Conservation (phyloP, 805 yeast genomes). For the Brettanomyces anomalus region DNA sequence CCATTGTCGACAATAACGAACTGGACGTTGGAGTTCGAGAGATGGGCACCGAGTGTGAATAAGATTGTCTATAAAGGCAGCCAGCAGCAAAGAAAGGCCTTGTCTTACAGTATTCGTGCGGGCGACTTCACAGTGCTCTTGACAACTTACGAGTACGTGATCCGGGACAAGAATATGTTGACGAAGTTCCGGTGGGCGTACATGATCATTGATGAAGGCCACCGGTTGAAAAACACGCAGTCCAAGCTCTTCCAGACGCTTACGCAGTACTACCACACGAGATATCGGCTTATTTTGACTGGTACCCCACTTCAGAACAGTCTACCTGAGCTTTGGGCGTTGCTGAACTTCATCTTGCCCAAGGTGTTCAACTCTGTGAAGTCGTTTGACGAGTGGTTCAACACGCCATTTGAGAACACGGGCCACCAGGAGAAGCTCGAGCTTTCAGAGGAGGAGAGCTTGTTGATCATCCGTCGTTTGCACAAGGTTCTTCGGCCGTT, state of each 20-base stretch:
- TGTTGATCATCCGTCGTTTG: constrained; percentile 73
- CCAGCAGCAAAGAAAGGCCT: constrained; percentile 57
- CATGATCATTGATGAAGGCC: constrained; percentile 90
- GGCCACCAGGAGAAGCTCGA: constrained; percentile 77
- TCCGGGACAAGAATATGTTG: constrained; percentile 64
- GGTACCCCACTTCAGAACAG: constrained; percentile 87
- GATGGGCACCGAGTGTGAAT: constrained; percentile 78
- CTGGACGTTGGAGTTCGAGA: constrained; percentile 80
- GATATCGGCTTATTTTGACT: constrained; percentile 70
- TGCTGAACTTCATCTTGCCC: constrained; percentile 73
- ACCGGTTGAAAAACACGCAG: constrained; percentile 73
- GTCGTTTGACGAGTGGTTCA: constrained; percentile 85
- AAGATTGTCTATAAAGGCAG: constrained; percentile 72
- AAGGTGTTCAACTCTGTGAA: constrained; percentile 79
- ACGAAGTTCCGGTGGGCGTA: constrained; percentile 69
- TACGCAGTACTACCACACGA: constrained; percentile 62
- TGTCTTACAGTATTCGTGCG: constrained; percentile 53
- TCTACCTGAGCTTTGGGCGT: constrained; percentile 80
- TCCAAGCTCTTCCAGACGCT: constrained; percentile 68
- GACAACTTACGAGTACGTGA: constrained; percentile 77
- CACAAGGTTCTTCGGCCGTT: constrained; percentile 84
- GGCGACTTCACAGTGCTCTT: constrained; percentile 70
- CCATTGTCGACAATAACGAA: constrained; percentile 79
- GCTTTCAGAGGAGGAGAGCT: constrained; percentile 77
- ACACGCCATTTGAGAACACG: constrained; percentile 80